Percentiles rank a stretch among this genome's conserved stretches.
These are phyloP conservation scores for Plasmodium fragile DNA, from an alignment of 169 alveolate species.

Conservation along the genomic window DNA sequence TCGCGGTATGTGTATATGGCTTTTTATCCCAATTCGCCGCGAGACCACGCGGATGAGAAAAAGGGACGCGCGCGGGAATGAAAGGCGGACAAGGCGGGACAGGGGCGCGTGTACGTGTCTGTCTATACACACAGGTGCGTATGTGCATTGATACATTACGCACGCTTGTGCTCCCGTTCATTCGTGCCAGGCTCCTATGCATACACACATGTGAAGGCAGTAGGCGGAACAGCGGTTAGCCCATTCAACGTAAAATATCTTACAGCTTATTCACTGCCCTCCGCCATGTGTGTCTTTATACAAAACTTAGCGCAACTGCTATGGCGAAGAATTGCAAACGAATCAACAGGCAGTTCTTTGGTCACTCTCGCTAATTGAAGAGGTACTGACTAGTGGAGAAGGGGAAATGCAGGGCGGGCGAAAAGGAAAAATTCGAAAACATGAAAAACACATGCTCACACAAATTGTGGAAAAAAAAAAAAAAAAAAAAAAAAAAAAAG, in stretches of 20 bases:
- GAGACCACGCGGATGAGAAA: slow-evolving; percentile 1
- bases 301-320: background rate
- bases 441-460: background rate
- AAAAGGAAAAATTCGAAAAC: background rate
- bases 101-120: background rate
- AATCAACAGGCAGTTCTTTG: background rate
- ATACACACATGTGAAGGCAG: slow-evolving; percentile 10
- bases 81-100: background rate
- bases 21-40: slow-evolving; percentile 1
- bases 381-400: background rate
- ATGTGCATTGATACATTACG: background rate
- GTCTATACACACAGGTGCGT: background rate
- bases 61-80: background rate
- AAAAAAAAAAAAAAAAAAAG: background rate
- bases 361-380: background rate
- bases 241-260: background rate
- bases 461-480: background rate
- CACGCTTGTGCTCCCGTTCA: background rate
- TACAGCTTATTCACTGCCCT: background rate
- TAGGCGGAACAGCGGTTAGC: background rate
- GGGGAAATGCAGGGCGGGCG: background rate
- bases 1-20: background rate
- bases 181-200: background rate
- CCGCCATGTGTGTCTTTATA: background rate
- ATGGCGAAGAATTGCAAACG: background rate